phyloP scores from a whole-genome alignment of 768 basidiomycete species.

The Leucosporidium yakuticum region DNA sequence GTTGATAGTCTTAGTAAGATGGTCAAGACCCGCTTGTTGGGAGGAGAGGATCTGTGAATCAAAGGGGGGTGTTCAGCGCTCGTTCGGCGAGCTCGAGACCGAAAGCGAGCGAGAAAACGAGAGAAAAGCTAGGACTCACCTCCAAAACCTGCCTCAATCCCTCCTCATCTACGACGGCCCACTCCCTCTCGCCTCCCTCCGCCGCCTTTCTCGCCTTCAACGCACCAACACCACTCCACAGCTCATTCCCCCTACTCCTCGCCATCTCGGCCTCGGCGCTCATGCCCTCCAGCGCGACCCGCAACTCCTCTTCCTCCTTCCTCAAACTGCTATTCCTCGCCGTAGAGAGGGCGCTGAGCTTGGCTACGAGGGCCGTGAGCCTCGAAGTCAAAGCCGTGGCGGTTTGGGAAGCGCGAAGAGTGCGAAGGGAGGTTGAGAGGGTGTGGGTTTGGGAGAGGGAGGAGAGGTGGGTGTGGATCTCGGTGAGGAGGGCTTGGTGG shows the following conservation, averaged over 20 bases:
- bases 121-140: slow-evolving; percentile 47
- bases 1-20: slow-evolving; percentile 69
- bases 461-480: slow-evolving; percentile 61
- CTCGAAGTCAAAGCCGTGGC: slow-evolving; percentile 69
- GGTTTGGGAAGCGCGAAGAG: slow-evolving; percentile 56
- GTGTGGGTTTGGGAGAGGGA: slow-evolving; percentile 59
- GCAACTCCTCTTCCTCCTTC: slow-evolving; percentile 71
- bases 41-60: slow-evolving; percentile 59
- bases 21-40: slow-evolving; percentile 72
- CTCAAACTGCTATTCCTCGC: slow-evolving; percentile 66
- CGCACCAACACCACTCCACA: slow-evolving; percentile 78
- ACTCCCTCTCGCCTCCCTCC: slow-evolving; percentile 52
- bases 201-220: slow-evolving; percentile 59
- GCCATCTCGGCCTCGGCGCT: slow-evolving; percentile 60
- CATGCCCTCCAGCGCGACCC: slow-evolving; percentile 64
- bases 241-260: slow-evolving; percentile 61
- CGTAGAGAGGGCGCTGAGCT: slow-evolving; percentile 72
- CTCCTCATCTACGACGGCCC: slow-evolving; percentile 82
- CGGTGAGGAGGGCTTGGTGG: slow-evolving; percentile 56
- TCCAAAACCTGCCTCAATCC: slow-evolving; percentile 69
- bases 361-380: slow-evolving; percentile 62
- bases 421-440: slow-evolving; percentile 61
- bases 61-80: not conserved
- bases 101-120: not conserved
- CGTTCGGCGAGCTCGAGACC: not conserved